A percentile compares a stretch with the other conserved stretches of the same genome.
Conservation (phyloP, 139 green algal genomes). For the Deuterostichococcus epilithicus region DNA sequence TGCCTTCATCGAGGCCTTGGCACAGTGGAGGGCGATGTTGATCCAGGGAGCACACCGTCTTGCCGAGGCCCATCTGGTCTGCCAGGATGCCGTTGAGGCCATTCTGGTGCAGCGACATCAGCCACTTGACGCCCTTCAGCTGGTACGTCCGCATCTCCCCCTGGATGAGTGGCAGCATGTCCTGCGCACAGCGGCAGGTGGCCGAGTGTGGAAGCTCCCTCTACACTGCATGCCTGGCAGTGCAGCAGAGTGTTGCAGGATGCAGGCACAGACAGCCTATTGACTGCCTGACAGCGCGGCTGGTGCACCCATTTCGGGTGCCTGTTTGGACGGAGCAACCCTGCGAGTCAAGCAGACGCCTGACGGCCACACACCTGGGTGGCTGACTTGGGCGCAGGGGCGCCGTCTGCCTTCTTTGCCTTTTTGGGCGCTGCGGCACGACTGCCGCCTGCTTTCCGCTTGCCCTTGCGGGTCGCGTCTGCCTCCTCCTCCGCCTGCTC, state of each 20-base stretch:
- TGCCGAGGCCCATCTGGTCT: slow-evolving; percentile 96
- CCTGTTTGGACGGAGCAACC: not conserved
- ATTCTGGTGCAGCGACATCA: slow-evolving; percentile 89
- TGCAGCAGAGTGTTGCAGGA: not conserved
- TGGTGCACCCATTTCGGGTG: not conserved
- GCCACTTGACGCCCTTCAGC: slow-evolving; percentile 87
- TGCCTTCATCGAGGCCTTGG: too few relatives aligned
- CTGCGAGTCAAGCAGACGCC: not conserved
- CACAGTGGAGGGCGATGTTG: too few relatives aligned
- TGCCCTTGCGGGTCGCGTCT: slow-evolving; percentile 4
- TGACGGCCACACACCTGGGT: not conserved
- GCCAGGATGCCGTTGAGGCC: slow-evolving; percentile 92
- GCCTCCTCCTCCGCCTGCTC: slow-evolving; percentile 12
- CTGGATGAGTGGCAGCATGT: slow-evolving; percentile 76
- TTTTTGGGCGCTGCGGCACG: slow-evolving; percentile 18
- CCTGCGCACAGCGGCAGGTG: slow-evolving; percentile 23
- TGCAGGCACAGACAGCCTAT: not conserved
- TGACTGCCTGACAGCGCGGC: not conserved
- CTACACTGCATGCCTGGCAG: not conserved
- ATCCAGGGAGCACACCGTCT: slow-evolving; percentile 74
- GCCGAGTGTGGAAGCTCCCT: not conserved
- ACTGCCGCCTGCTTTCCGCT: slow-evolving; percentile 24
- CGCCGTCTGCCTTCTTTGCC: slow-evolving; percentile 17
- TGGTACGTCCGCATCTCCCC: slow-evolving; percentile 84
- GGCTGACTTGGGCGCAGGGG: slow-evolving; percentile 14